Evolutionary conservation across 164 flowering plant genomes (phyloP), one percentile per base, ranked within the genome.

Genomic region (Vitis rotundifolia): DNA sequence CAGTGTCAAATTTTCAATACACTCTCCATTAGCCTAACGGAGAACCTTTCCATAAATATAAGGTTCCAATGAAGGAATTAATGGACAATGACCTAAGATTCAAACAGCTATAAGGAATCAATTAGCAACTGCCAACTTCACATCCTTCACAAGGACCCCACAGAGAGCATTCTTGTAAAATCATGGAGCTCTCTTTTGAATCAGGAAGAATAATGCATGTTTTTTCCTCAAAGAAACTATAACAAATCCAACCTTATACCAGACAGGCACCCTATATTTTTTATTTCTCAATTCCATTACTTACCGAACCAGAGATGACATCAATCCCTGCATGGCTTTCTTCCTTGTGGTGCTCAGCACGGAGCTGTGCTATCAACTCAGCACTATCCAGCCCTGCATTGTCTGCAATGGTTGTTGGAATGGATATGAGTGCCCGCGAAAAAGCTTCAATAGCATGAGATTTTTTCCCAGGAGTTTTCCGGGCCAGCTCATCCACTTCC

Each of bases 381-480:
- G 99, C 98, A 79, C 99, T 95, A 83, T 95, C 99, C 72, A 95
- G 75, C 55, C 98, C 99, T 49, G 99, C 98, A 86, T 95, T 95
- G 76, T 95, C 99, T 47, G 99, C 97, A 71, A 95, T 95, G 67
- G 76, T 91, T 3, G 91, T 93, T 16, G 99, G 99, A 59, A 95
- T 95, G 16, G 98, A 86, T 68, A 79, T 75, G 37, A 95, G 97
- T 11, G 98, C 97, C 59, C 87, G 78, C 11, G 99, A 90, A 75
- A 93, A 95, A 56, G 98, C 98, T 69, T 95, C 99, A 53, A 95
- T 93, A 9, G 99, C 98, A 78, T 85, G 98, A 59, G 99, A 91
- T 74, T 83, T 93, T 78, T 95, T 95, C 57, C 99, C 99, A 59
- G 98, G 98, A 67, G 99, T 96, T 73, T 75, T 90, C 19, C 91